Evolutionary conservation across 1,284 basidiomycete species (phyloP).

Genomic region (Ustilago esculenta): DNA sequence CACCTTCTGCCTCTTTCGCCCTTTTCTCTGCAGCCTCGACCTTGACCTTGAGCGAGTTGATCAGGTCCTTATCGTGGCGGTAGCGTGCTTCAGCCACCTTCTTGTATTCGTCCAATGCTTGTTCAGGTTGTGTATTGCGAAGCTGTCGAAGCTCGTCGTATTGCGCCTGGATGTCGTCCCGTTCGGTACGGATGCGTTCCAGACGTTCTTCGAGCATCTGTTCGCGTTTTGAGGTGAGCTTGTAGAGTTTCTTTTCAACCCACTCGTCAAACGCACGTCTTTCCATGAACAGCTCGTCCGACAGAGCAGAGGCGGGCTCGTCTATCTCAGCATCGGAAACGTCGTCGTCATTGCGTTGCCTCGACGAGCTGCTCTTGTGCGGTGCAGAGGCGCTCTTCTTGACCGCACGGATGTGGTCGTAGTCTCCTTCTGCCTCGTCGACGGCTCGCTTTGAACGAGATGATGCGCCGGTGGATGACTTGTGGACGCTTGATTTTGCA

Average conservation of each 20-base stretch:
- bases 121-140: slow-evolving; percentile 52
- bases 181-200: slow-evolving; percentile 42
- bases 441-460: slow-evolving; percentile 16
- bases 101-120: slow-evolving; percentile 53
- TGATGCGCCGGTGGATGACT: background rate
- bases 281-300: slow-evolving; percentile 35
- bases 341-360: slow-evolving; percentile 2
- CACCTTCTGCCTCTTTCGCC: slow-evolving; percentile 18
- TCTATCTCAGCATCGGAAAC: slow-evolving; percentile 4
- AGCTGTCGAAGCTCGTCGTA: slow-evolving; percentile 61
- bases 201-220: slow-evolving; percentile 49
- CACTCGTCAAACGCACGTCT: slow-evolving; percentile 32
- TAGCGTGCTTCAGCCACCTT: slow-evolving; percentile 53
- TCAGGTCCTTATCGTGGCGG: slow-evolving; percentile 41
- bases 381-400: slow-evolving; percentile 14
- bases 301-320: slow-evolving; percentile 2
- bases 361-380: background rate
- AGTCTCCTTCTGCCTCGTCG: slow-evolving; percentile 8
- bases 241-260: slow-evolving; percentile 43
- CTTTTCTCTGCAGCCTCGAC: slow-evolving; percentile 46
- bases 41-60: slow-evolving; percentile 46
- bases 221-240: slow-evolving; percentile 39
- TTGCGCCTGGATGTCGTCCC: slow-evolving; percentile 59
- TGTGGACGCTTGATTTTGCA: slow-evolving; percentile 6
- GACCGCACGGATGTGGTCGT: slow-evolving; percentile 6